A percentile compares a stretch with the other conserved stretches of the same genome.
Evolutionary conservation across 345 rosid species (phyloP).

Genomic region (Salix dunnii): DNA sequence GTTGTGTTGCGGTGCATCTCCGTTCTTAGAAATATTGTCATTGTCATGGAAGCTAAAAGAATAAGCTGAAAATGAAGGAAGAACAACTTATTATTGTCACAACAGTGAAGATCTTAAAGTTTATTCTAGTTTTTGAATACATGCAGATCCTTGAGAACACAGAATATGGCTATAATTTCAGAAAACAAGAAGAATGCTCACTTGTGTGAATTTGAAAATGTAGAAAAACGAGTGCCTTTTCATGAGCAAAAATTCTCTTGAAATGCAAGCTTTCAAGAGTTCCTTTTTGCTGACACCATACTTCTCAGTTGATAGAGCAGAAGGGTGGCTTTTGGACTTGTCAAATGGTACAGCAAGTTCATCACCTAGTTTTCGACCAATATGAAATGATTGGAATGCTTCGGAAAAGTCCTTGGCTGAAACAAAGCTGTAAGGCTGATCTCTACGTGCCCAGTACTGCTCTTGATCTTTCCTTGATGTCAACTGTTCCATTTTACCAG

Average conservation of each 20-base stretch:
- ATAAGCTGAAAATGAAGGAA: constrained; percentile 46
- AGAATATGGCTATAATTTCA: not conserved
- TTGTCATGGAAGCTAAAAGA: constrained; percentile 45
- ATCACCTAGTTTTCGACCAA: constrained; percentile 60
- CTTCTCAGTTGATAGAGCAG: constrained; percentile 62
- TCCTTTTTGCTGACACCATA: constrained; percentile 63
- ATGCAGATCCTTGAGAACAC: constrained; percentile 4
- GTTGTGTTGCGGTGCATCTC: constrained; percentile 57
- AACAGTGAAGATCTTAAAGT: not conserved
- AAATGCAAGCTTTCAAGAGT: constrained; percentile 63
- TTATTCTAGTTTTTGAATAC: not conserved
- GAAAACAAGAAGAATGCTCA: constrained; percentile 7
- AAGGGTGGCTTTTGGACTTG: constrained; percentile 65
- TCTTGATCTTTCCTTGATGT: constrained; percentile 81
- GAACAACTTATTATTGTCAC: not conserved
- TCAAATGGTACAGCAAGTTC: constrained; percentile 67
- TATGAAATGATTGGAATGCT: constrained; percentile 61
- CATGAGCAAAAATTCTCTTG: constrained; percentile 77
- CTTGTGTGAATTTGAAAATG: constrained; percentile 53
- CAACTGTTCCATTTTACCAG: constrained; percentile 31
- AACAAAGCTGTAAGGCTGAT: constrained; percentile 56
- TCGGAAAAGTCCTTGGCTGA: constrained; percentile 56
- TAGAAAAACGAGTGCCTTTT: constrained; percentile 85
- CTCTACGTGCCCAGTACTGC: constrained; percentile 66
- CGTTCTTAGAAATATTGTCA: constrained; percentile 67